These are phyloP conservation scores for Paramecium sexaurelia DNA, from an alignment of 73 alveolate genomes.

Conservation along the genomic window DNA sequence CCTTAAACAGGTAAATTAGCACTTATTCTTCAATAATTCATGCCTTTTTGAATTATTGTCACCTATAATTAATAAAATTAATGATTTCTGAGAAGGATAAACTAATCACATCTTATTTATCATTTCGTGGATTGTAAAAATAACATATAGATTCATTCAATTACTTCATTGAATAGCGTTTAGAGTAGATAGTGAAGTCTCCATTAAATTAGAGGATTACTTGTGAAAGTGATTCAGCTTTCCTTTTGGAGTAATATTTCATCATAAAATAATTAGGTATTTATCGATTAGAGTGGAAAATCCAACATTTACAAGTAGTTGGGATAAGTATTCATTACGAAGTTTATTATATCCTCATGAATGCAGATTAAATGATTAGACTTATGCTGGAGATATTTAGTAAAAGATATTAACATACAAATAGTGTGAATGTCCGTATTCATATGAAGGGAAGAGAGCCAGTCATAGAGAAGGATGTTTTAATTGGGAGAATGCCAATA, in stretches of 20 bases:
- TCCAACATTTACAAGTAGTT: constrained; percentile 16
- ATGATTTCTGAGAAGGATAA: background rate
- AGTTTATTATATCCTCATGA: constrained; percentile 52
- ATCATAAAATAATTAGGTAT: background rate
- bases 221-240: constrained; percentile 45
- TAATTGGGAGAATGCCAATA: constrained; percentile 66
- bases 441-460: constrained; percentile 45
- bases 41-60: background rate
- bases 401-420: background rate
- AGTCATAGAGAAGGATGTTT: background rate
- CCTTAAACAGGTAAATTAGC: background rate
- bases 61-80: background rate
- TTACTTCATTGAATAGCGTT: constrained; percentile 16
- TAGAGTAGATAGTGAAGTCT: constrained; percentile 17
- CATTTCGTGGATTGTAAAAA: constrained; percentile 44
- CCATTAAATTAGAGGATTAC: constrained; percentile 1
- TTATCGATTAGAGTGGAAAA: background rate
- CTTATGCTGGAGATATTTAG: constrained; percentile 67
- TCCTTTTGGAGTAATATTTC: background rate
- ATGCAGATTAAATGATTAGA: constrained; percentile 54
- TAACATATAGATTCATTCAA: constrained; percentile 53
- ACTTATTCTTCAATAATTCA: background rate
- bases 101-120: constrained; percentile 36
- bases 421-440: constrained; percentile 25
- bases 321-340: background rate